Evolutionary conservation across 495 filamentous ascomycete species (phyloP).

Genomic region (Penicillium cosmopolitanum): DNA sequence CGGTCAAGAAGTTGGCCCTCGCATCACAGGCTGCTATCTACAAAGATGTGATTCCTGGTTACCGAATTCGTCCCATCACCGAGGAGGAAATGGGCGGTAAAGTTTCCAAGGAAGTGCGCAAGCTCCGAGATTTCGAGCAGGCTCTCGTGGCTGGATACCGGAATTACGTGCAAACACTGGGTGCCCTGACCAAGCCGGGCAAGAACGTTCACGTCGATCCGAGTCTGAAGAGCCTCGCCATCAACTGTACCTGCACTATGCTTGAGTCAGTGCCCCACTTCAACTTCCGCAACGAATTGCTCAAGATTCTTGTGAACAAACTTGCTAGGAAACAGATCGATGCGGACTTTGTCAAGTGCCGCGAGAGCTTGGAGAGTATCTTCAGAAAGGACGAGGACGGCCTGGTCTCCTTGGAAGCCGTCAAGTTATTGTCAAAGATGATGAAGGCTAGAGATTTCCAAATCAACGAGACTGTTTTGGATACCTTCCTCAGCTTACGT

Average conservation of each 20-base stretch:
- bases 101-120: slow-evolving; percentile 88
- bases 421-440: slow-evolving; percentile 87
- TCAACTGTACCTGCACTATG: slow-evolving; percentile 81
- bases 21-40: slow-evolving; percentile 88
- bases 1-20: slow-evolving; percentile 81
- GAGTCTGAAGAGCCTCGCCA: slow-evolving; percentile 68
- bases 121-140: slow-evolving; percentile 80
- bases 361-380: slow-evolving; percentile 75
- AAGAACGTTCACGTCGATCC: slow-evolving; percentile 39
- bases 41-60: slow-evolving; percentile 94
- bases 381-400: slow-evolving; percentile 91
- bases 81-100: slow-evolving; percentile 75
- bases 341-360: slow-evolving; percentile 75
- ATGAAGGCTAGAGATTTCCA: slow-evolving; percentile 83
- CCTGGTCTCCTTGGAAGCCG: slow-evolving; percentile 81
- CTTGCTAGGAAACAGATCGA: slow-evolving; percentile 71
- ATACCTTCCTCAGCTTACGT: slow-evolving; percentile 88
- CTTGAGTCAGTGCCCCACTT: slow-evolving; percentile 87
- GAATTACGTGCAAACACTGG: slow-evolving; percentile 75
- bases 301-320: slow-evolving; percentile 84
- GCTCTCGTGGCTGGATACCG: slow-evolving; percentile 80
- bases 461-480: slow-evolving; percentile 81
- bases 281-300: slow-evolving; percentile 86
- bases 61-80: slow-evolving; percentile 81
- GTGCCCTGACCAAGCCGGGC: slow-evolving; percentile 58